A percentile compares a stretch with the other conserved stretches of the same genome.
phyloP scores from a whole-genome alignment of 371 early-diverging fungal species.

The Basidiobolus meristosporus region DNA sequence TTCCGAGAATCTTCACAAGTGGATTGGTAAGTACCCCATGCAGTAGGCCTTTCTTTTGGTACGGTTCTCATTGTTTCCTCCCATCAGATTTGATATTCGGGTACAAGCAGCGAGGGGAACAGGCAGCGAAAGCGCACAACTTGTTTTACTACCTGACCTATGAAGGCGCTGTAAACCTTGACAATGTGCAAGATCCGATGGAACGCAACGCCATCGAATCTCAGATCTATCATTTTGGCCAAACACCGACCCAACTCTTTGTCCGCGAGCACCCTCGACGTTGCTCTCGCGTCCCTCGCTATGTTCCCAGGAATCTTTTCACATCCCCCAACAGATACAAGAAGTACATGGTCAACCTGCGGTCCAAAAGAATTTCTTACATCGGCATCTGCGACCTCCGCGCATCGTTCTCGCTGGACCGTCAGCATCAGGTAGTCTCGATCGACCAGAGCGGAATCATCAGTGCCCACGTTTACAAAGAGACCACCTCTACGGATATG shows the following conservation, averaged over 20 bases:
- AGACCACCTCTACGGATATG: neutral
- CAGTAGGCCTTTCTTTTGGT: neutral
- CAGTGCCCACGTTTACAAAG: neutral
- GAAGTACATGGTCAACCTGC: slow-evolving; percentile 2
- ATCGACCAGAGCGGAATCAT: neutral
- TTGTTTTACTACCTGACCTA: slow-evolving; percentile 40
- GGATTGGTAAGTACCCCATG: slow-evolving; percentile 23
- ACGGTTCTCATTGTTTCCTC: neutral
- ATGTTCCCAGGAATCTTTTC: neutral
- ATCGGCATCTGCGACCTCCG: neutral
- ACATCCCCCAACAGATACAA: neutral
- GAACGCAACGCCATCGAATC: slow-evolving; percentile 45
- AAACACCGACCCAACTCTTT: slow-evolving; percentile 40
- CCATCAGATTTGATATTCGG: slow-evolving; percentile 57
- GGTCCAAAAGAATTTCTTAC: neutral
- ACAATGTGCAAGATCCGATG: slow-evolving; percentile 31
- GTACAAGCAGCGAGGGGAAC: slow-evolving; percentile 46
- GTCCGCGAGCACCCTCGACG: slow-evolving; percentile 21
- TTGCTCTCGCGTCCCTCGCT: neutral
- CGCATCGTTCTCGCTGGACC: too few relatives aligned
- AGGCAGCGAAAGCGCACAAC: slow-evolving; percentile 55
- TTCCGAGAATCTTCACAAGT: slow-evolving; percentile 44
- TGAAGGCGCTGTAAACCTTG: slow-evolving; percentile 45
- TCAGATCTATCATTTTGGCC: slow-evolving; percentile 57
- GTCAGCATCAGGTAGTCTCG: neutral